Evolutionary conservation across 805 yeast genomes (phyloP), one percentile per base, ranked within the genome.

Genomic region (Lipomyces starkeyi): DNA sequence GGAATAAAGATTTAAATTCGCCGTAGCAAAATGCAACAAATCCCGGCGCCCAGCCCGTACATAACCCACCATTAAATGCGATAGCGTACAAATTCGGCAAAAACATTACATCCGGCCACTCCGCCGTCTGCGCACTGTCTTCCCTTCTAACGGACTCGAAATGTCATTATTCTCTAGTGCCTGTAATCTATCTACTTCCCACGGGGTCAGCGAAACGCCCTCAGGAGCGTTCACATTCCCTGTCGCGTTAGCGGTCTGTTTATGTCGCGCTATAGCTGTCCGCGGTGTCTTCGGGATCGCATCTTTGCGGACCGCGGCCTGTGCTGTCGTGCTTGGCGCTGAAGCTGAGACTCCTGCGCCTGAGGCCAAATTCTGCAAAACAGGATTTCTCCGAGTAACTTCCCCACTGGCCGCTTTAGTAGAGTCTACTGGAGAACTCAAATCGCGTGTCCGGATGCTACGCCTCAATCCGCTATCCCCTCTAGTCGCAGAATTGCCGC

Each of bases 271-370:
- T 20, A 34, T 20, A n/a, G 3, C 37, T 22, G 62, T 47, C 17
- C 62, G 61, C 27, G 61, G 61, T 14, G 66, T 58, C 22, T 52
- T 49, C 14, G 66, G 62, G 8, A 58, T 49, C 49, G 58, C 37
- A 29, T 20, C 54, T 5, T 57, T 7, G 61, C 56, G 17, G 62
- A 43, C 17, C 27, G 62, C 47, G 14, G 43, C 7, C 5, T 73
- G 67, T 62, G 74, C 69, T 43, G 52, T 52, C 58, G 71, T 69
- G 56, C 71, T 66, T 62, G 64, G 69, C 57, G 20, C 63, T 57
- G 59, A 58, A 47, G 59, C 58, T 43, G 60, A 25, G 9, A 22
- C 47, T 4, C n/a, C 56, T 25, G 29, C 9, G 3, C 34, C 34
- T 9, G 29, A 13, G 34, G n/a, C 34, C 56, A 53, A 14, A 29